A percentile compares a stretch with the other conserved stretches of the same genome.
phyloP scores from a whole-genome alignment of 352 stramenopile species.

The Pseudoperonospora humuli region DNA sequence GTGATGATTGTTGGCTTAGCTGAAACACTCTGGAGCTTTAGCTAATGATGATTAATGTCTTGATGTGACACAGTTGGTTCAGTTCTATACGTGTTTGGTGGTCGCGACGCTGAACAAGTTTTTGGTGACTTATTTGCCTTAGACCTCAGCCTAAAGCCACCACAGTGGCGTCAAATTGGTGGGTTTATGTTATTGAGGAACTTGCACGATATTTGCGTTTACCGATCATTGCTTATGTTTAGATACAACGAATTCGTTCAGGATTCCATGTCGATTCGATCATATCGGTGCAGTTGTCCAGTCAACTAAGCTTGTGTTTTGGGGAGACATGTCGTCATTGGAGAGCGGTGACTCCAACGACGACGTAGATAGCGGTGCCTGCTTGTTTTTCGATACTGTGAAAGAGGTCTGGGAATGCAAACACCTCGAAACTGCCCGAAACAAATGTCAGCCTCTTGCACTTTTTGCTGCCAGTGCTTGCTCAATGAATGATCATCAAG shows the following conservation, averaged over 20 bases:
- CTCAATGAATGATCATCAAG: slow-evolving; percentile 40
- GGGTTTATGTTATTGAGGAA: no score
- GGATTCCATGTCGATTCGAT: slow-evolving; percentile 34
- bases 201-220: neutral
- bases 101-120: slow-evolving; percentile 54
- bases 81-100: slow-evolving; percentile 65
- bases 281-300: slow-evolving; percentile 48
- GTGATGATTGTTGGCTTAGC: neutral
- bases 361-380: slow-evolving; percentile 11
- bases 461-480: slow-evolving; percentile 44
- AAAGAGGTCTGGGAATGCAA: slow-evolving; percentile 31
- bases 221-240: neutral
- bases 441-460: slow-evolving; percentile 22
- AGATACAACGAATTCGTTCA: slow-evolving; percentile 11
- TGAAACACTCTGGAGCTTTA: neutral
- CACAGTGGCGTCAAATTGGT: slow-evolving; percentile 51
- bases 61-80: slow-evolving; percentile 35
- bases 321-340: slow-evolving; percentile 49
- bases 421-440: slow-evolving; percentile 26
- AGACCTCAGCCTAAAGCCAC: slow-evolving; percentile 31
- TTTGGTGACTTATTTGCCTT: slow-evolving; percentile 67
- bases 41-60: slow-evolving; percentile 3
- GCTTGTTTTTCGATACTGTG: slow-evolving; percentile 51
- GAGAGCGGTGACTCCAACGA: slow-evolving; percentile 20
- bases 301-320: slow-evolving; percentile 46